These are phyloP conservation scores for Conticribra weissflogii DNA, from an alignment of 108 stramenopile species.

Conservation along the genomic window DNA sequence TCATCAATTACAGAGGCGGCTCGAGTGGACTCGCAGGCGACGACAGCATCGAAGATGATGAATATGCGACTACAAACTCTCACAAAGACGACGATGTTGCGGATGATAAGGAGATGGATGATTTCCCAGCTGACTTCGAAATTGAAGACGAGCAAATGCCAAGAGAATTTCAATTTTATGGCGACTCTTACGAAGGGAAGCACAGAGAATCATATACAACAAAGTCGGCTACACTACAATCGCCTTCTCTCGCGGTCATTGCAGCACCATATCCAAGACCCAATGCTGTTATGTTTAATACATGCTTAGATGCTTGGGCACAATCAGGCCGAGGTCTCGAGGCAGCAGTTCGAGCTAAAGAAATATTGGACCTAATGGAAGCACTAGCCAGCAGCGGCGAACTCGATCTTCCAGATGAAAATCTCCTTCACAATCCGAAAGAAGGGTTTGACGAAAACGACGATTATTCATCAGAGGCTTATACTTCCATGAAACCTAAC, in stretches of 20 bases:
- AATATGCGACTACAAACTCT: too few relatives aligned
- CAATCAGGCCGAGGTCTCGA: slow-evolving; percentile 16
- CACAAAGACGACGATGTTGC: not conserved
- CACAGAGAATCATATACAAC: not conserved
- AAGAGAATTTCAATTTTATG: not conserved
- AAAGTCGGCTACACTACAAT: not conserved
- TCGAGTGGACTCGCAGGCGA: not conserved
- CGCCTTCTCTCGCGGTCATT: not conserved
- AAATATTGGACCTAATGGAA: slow-evolving; percentile 45
- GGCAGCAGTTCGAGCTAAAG: slow-evolving; percentile 55
- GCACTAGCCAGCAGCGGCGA: slow-evolving; percentile 37
- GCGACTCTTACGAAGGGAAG: not conserved
- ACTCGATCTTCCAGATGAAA: slow-evolving; percentile 35
- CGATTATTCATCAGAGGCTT: slow-evolving; percentile 14
- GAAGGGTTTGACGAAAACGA: not conserved
- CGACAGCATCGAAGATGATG: not conserved
- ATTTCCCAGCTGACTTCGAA: not conserved
- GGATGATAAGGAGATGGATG: slow-evolving; percentile 1
- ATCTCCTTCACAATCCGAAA: not conserved
- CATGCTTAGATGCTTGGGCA: slow-evolving; percentile 50
- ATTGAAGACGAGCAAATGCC: not conserved
- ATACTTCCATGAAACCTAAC: slow-evolving; percentile 43
- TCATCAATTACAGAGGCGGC: slow-evolving; percentile 9
- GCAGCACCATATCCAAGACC: slow-evolving; percentile 26
- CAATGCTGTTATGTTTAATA: slow-evolving; percentile 55